These are phyloP conservation scores for Talaromyces atroroseus DNA, from an alignment of 2,329 filamentous ascomycete genomes.

Conservation along the genomic window DNA sequence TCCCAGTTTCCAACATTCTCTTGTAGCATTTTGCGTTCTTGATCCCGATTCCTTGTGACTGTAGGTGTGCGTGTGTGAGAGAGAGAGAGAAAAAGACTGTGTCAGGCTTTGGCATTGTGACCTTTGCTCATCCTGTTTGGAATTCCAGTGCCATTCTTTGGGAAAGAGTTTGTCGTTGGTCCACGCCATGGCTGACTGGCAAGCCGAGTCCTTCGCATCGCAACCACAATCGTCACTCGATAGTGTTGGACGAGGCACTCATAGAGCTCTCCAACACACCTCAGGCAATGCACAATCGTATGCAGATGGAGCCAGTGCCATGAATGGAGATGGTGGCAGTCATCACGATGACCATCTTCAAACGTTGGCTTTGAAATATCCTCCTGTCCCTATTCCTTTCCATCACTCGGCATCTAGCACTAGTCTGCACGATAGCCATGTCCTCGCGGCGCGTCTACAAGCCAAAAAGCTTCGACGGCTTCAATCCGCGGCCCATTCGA, in stretches of 20 bases:
- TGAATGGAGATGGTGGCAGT: constrained; percentile 23
- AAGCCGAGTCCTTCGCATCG: constrained; percentile 35
- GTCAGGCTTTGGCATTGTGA: constrained; percentile 34
- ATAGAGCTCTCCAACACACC: constrained; percentile 37
- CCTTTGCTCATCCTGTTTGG: constrained; percentile 28
- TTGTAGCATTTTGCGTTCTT: constrained; percentile 34
- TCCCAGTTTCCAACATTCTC: constrained; percentile 40
- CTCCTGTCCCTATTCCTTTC: constrained; percentile 23
- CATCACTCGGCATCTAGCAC: constrained; percentile 22
- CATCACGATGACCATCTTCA: constrained; percentile 31
- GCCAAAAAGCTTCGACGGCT: constrained; percentile 31
- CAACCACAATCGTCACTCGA: constrained; percentile 31
- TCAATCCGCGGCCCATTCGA: constrained; percentile 26
- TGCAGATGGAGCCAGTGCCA: constrained; percentile 26
- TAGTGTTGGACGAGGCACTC: constrained; percentile 28
- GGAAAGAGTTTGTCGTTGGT: constrained; percentile 29
- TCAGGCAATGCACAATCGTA: constrained; percentile 42
- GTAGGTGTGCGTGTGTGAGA: constrained; percentile 30
- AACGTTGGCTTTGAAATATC: constrained; percentile 33
- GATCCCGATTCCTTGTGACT: constrained; percentile 27
- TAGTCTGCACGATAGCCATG: constrained; percentile 23
- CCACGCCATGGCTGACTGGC: constrained; percentile 38
- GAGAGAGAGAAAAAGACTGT: constrained; percentile 17
- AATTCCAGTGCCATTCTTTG: constrained; percentile 37
- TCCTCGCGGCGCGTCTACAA: constrained; percentile 27